Percentiles rank a stretch among this genome's conserved stretches.
Conservation (phyloP, 1,139 yeast genomes). For the Groenewaldozyma auringiensis region DNA sequence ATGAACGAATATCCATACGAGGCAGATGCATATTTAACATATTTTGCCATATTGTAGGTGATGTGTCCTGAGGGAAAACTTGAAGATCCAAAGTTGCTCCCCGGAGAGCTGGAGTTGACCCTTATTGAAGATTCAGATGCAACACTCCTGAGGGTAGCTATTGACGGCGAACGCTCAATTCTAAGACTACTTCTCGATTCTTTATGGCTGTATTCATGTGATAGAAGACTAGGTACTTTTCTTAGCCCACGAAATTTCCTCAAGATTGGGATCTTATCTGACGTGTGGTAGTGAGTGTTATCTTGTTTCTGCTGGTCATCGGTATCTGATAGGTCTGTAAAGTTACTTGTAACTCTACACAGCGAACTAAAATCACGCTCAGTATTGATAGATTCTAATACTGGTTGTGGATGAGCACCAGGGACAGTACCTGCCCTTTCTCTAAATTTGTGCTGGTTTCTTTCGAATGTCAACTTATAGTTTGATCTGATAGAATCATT, state of each 20-base stretch:
- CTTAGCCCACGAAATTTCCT: neutral
- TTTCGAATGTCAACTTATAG: constrained; percentile 20
- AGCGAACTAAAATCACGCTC: neutral
- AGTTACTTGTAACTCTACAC: neutral
- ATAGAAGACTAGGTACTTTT: neutral
- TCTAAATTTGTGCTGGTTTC: constrained; percentile 15
- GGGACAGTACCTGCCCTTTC: constrained; percentile 19
- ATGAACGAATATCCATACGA: constrained; percentile 33
- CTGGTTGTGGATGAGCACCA: neutral
- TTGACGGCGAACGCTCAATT: constrained; percentile 13
- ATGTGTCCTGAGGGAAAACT: constrained; percentile 25
- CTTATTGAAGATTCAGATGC: constrained; percentile 6
- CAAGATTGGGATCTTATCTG: neutral
- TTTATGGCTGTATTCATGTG: neutral
- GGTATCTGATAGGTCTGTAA: neutral
- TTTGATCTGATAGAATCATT: constrained; percentile 10
- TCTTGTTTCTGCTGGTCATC: neutral
- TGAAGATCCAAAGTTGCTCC: neutral
- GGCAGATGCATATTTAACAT: constrained; percentile 30
- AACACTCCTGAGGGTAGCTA: constrained; percentile 10
- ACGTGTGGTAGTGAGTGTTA: neutral
- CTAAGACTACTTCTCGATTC: neutral
- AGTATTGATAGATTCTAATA: neutral
- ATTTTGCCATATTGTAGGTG: constrained; percentile 27
- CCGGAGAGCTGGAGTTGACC: constrained; percentile 5